A percentile compares a stretch with the other conserved stretches of the same genome.
Evolutionary conservation across 2,329 filamentous ascomycete species (phyloP).

Genomic region (Immersiporthe knoxdaviesiana): DNA sequence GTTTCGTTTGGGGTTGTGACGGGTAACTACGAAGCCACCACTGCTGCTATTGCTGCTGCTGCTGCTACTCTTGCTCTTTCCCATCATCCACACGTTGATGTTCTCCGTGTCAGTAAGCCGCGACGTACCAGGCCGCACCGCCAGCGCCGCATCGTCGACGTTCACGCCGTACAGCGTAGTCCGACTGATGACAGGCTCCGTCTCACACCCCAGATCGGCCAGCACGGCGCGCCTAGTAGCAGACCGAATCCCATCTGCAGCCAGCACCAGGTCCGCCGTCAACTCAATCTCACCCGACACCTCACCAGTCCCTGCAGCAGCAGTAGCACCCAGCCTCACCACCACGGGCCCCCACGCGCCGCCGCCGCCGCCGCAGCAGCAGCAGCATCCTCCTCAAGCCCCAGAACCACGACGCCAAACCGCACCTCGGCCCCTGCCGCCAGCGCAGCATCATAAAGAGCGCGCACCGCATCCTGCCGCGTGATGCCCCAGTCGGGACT

Average conservation of each 20-base stretch:
- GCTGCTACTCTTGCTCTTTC: not conserved
- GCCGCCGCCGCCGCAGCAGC: no score
- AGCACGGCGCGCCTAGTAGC: conserved; percentile 46
- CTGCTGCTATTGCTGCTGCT: conserved; percentile 24
- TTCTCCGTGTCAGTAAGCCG: conserved; percentile 30
- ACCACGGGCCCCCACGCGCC: not conserved
- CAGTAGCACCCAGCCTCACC: not conserved
- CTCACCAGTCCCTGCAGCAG: not conserved
- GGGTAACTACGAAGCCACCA: conserved; percentile 29
- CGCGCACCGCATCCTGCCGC: conserved; percentile 27
- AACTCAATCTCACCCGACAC: conserved; percentile 38
- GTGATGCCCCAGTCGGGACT: conserved; percentile 31
- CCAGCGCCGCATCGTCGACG: conserved; percentile 22
- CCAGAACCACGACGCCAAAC: conserved; percentile 7
- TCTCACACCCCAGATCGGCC: conserved; percentile 13
- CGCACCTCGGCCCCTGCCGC: conserved; percentile 14
- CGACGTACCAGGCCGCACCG: conserved; percentile 6
- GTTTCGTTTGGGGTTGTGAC: conserved; percentile 29
- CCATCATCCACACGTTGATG: conserved; percentile 31
- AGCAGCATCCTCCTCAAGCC: conserved; percentile 10
- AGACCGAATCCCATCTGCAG: conserved; percentile 50
- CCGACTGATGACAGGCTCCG: conserved; percentile 30
- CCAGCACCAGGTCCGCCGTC: conserved; percentile 46
- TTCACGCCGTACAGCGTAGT: conserved; percentile 31
- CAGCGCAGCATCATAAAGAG: conserved; percentile 21